Base-by-base conservation (phyloP, 495 filamentous ascomycete species). In the Schizothecium vesticola region DNA sequence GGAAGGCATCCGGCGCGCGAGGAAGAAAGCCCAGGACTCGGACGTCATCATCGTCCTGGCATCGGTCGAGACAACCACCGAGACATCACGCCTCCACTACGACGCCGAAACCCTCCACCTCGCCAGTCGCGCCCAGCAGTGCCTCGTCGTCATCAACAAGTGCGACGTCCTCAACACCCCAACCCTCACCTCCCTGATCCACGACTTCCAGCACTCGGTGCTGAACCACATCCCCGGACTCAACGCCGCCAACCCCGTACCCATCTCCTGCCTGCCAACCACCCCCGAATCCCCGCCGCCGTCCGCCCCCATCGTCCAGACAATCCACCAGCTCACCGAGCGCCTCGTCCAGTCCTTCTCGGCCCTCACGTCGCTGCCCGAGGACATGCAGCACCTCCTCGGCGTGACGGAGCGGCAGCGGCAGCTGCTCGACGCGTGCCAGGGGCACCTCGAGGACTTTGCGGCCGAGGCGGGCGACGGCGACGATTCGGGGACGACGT, bases 371-470 rank as follows among this genome's bases (percentile, higher is more conserved):
- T 81, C 87, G 28, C 84, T 83, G 60, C 79, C 79, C 21, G 78
- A 75, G 23, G 84, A 81, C 69, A 75, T 90, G 84, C 87, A 94
- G 79, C 91, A 96, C 69, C 91, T 94, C 11, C 85, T 97, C 12
- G 92, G 93, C 23, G 93, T 96, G 25, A 95, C 92, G 3, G 92
- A 94, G 79, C 89, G 95, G 63, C 95, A 98, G 79, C 86, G 90
- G 55, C 84, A 91, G 68, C 88, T 97, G 64, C 84, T 99, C 43
- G 82, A 89, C 64, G 82, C 85, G 69, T 97, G 94, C 71, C 76
- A 87, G 21, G 73, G 78, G 25, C 86, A 91, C 71, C 84, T 98
- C 0, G 84, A 90, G 31, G 83, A 83, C 28, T 98, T 96, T 75
- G 79, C 94, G 23, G 76, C 75, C 16, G 79, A 82, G 66, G 81